These are phyloP conservation scores for Phylloporus arenicola DNA, from an alignment of 768 basidiomycete genomes.

Conservation along the genomic window DNA sequence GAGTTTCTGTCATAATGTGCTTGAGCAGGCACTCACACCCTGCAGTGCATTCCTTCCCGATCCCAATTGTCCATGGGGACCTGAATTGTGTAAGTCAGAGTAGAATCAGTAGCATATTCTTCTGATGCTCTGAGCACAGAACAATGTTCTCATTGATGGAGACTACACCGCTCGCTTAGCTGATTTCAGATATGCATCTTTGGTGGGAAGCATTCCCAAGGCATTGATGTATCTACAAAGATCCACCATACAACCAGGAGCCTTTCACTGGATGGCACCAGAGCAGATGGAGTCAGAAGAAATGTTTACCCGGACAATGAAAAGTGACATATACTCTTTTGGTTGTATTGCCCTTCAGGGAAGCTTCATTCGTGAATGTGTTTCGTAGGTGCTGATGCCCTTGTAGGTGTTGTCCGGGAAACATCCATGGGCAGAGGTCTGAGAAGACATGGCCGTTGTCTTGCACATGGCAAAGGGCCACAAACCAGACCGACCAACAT, in stretches of 20 bases:
- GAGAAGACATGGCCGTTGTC: not conserved
- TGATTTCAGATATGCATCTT: slow-evolving; percentile 40
- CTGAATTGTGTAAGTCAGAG: slow-evolving; percentile 10
- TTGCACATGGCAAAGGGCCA: slow-evolving; percentile 3
- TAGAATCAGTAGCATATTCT: no score
- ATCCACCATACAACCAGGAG: slow-evolving; percentile 27
- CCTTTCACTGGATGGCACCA: slow-evolving; percentile 42
- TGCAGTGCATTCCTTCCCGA: slow-evolving; percentile 12
- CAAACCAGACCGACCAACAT: slow-evolving; percentile 2
- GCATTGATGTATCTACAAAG: slow-evolving; percentile 1
- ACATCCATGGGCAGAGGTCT: slow-evolving; percentile 10
- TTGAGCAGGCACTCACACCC: no score
- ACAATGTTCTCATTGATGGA: slow-evolving; percentile 13
- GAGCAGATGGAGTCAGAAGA: slow-evolving; percentile 24
- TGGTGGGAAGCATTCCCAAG: slow-evolving; percentile 7
- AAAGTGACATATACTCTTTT: slow-evolving; percentile 18
- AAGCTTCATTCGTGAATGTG: slow-evolving; percentile 7
- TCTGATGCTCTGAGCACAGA: slow-evolving; percentile 2
- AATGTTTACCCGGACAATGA: not conserved
- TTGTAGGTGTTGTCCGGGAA: slow-evolving; percentile 19
- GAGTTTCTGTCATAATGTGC: no score
- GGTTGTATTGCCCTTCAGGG: slow-evolving; percentile 29
- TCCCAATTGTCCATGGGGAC: slow-evolving; percentile 20
- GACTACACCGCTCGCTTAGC: slow-evolving; percentile 33
- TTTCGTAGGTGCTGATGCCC: not conserved